These are phyloP conservation scores for Penicillium sp. DNA, from an alignment of 2,329 filamentous ascomycete species.

Conservation along the genomic window DNA sequence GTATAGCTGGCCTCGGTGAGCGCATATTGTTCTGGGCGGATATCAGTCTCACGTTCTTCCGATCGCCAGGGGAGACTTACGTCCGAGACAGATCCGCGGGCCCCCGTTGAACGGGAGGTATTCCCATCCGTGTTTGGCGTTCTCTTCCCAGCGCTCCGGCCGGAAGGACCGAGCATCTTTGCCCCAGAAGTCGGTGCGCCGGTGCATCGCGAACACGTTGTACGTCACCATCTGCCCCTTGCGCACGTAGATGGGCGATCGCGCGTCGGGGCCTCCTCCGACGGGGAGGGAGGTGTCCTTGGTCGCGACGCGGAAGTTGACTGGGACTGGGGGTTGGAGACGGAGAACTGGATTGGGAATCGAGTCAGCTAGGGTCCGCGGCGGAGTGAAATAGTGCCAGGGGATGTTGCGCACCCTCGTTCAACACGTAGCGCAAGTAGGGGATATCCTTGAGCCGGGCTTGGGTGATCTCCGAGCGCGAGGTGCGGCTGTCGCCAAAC, in stretches of 20 bases:
- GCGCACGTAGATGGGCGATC: conserved; percentile 60
- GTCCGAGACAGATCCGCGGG: conserved; percentile 41
- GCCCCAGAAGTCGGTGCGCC: conserved; percentile 52
- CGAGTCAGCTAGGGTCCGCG: no score
- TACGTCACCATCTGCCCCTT: conserved; percentile 66
- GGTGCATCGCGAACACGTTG: conserved; percentile 68
- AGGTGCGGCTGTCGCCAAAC: conserved; percentile 43
- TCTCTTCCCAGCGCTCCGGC: conserved; percentile 40
- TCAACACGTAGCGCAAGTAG: conserved; percentile 42
- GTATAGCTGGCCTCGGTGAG: conserved; percentile 44
- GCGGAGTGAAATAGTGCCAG: background rate
- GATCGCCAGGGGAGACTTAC: conserved; percentile 24
- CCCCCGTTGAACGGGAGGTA: conserved; percentile 34
- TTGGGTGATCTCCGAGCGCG: conserved; percentile 43
- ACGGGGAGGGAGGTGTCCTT: conserved; percentile 44
- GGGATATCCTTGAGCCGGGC: conserved; percentile 41
- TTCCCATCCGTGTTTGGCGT: conserved; percentile 40
- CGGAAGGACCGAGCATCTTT: conserved; percentile 46
- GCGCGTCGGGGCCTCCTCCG: conserved; percentile 60
- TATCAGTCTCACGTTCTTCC: background rate
- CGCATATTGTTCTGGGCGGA: conserved; percentile 41
- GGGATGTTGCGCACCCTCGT: conserved; percentile 29
- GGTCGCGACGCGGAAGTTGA: conserved; percentile 44
- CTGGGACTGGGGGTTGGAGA: conserved; percentile 46
- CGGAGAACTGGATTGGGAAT: conserved; percentile 40